Percentiles rank a stretch among this genome's conserved stretches.
phyloP scores from a whole-genome alignment of 2,329 filamentous ascomycete genomes.

The Alternaria ethzedia region DNA sequence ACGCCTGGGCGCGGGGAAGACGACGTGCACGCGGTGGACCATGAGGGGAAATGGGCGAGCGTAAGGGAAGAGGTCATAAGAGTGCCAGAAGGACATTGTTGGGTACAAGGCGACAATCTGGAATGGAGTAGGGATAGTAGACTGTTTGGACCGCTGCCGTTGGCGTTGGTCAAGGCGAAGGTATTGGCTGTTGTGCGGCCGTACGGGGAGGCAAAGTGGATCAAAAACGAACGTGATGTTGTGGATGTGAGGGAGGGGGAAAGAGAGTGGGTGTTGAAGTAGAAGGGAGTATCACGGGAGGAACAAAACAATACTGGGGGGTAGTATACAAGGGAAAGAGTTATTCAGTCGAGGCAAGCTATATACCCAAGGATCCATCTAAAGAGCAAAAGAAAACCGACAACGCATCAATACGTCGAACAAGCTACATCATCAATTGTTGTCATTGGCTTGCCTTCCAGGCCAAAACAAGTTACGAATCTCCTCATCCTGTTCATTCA shows the following conservation, averaged over 20 bases:
- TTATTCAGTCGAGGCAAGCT: not conserved
- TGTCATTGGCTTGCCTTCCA: not conserved
- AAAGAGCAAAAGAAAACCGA: not conserved
- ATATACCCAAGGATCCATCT: not conserved
- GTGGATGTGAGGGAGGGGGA: conserved; percentile 13
- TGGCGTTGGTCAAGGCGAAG: conserved; percentile 85
- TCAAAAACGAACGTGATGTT: conserved; percentile 26
- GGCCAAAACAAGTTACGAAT: not conserved
- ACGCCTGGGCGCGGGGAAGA: conserved; percentile 58
- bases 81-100: conserved; percentile 91
- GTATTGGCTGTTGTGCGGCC: conserved; percentile 60
- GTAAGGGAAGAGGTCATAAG: conserved; percentile 64
- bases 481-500: not conserved
- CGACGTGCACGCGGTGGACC: conserved; percentile 28
- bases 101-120: conserved; percentile 88
- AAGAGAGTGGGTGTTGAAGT: conserved; percentile 17
- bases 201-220: conserved; percentile 31
- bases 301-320: not conserved
- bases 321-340: not conserved
- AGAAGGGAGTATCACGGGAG: not conserved
- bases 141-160: conserved; percentile 81
- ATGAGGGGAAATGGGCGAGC: conserved; percentile 34
- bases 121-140: conserved; percentile 85
- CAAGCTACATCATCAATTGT: not conserved
- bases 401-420: not conserved